Conservation (phyloP, 306 rosid species). For the Trichosanthes truncata region DNA sequence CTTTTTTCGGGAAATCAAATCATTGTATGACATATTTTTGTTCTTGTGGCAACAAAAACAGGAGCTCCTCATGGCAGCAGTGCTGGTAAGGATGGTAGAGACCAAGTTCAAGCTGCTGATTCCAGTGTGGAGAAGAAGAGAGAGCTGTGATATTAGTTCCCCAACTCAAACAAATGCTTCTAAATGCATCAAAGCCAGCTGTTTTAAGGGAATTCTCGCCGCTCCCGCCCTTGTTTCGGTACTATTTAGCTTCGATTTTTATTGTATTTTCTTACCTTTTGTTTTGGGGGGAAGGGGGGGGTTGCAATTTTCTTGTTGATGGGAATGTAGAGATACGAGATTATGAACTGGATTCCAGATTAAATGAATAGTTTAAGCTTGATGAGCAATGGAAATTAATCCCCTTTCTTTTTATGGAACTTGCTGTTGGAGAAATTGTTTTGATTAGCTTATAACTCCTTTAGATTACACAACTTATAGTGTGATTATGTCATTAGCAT, state of each 20-base stretch:
- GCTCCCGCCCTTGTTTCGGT: neutral
- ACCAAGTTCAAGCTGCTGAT: constrained; percentile 44
- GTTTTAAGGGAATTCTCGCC: neutral
- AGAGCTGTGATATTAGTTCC: constrained; percentile 29
- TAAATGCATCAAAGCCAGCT: neutral
- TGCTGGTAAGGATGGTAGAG: constrained; percentile 45
- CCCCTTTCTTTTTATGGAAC: constrained; percentile 1
- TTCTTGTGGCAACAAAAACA: constrained; percentile 18
- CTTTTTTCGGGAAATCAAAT: neutral
- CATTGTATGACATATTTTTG: neutral
- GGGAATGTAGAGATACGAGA: neutral
- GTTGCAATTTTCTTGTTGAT: neutral
- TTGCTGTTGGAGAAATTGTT: neutral
- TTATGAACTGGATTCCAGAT: neutral
- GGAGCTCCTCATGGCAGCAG: constrained; percentile 56
- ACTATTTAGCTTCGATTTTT: neutral
- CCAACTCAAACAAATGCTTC: neutral
- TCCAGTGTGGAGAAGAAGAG: constrained; percentile 49
- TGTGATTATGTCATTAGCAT: neutral
- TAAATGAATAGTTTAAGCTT: neutral
- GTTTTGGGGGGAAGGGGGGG: neutral
- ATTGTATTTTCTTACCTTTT: neutral
- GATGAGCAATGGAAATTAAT: constrained; percentile 1
- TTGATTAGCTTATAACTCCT: neutral
- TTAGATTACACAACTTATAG: neutral